Evolutionary conservation across 1,284 basidiomycete genomes (phyloP).

Genomic region (Ceratobasidium sp.): DNA sequence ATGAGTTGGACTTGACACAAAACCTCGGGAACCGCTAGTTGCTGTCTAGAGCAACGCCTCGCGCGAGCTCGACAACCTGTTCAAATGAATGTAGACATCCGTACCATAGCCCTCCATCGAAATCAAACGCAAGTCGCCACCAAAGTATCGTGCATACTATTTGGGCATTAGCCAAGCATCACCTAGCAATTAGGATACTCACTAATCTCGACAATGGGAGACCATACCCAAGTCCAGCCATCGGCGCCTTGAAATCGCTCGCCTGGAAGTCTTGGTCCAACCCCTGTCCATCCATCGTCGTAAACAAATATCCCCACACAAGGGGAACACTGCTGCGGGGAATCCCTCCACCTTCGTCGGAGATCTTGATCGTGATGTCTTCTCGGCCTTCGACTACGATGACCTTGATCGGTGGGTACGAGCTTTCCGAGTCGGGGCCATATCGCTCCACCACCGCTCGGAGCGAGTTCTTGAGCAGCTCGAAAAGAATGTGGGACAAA

Average conservation of each 20-base stretch:
- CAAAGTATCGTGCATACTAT: conserved; percentile 94
- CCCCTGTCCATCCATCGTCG: conserved; percentile 91
- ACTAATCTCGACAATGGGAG: conserved; percentile 89
- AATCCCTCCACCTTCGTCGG: conserved; percentile 96
- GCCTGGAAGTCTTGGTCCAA: conserved; percentile 88
- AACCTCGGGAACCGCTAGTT: neutral
- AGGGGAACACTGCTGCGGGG: conserved; percentile 90
- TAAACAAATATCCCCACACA: conserved; percentile 99
- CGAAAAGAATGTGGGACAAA: conserved; percentile 93
- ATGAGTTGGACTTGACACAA: neutral
- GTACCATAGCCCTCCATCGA: conserved; percentile 98
- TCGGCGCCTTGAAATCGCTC: conserved; percentile 96
- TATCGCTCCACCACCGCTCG: conserved; percentile 95
- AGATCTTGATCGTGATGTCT: conserved; percentile 99
- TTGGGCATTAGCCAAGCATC: conserved; percentile 23
- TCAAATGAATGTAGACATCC: conserved; percentile 90
- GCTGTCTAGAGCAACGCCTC: conserved; percentile 64
- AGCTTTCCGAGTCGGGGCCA: conserved; percentile 80
- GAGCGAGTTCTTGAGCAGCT: conserved; percentile 98
- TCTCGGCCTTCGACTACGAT: conserved; percentile 86
- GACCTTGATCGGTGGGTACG: conserved; percentile 94
- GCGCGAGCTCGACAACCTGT: conserved; percentile 80
- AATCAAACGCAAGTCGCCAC: conserved; percentile 94
- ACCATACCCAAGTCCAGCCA: conserved; percentile 98
- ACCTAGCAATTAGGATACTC: conserved; percentile 48